A percentile compares a stretch with the other conserved stretches of the same genome.
Conservation (phyloP, 495 filamentous ascomycete species). For the Pseudotulostoma volvatum region DNA sequence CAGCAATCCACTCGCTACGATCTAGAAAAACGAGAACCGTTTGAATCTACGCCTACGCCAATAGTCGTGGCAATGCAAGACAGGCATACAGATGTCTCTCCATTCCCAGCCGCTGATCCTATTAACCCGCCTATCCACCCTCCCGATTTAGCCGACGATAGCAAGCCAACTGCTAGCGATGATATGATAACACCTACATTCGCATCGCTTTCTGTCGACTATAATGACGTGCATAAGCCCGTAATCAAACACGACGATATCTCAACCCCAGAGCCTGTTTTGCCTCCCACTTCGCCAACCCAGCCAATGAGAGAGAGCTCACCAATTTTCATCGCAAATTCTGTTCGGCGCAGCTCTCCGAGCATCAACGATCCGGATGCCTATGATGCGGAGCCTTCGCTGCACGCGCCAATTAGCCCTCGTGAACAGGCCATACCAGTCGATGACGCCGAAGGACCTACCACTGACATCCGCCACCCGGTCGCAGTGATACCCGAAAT, state of each 20-base stretch:
- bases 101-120: background rate
- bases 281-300: constrained; percentile 35
- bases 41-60: constrained; percentile 28
- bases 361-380: constrained; percentile 34
- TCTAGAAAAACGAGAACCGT: constrained; percentile 25
- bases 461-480: constrained; percentile 36
- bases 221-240: too few species aligned
- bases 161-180: constrained; percentile 39
- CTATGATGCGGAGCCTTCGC: constrained; percentile 34
- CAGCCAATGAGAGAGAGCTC: constrained; percentile 41
- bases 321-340: constrained; percentile 76
- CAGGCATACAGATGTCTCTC: constrained; percentile 43
- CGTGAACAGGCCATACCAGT: too few species aligned
- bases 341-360: constrained; percentile 50
- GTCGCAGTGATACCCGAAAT: constrained; percentile 22
- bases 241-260: constrained; percentile 26
- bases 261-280: background rate
- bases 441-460: constrained; percentile 46
- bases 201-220: background rate
- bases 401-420: constrained; percentile 38
- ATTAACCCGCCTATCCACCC: constrained; percentile 26
- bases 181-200: constrained; percentile 53
- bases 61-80: constrained; percentile 54
- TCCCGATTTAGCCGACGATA: constrained; percentile 43
- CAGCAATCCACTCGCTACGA: constrained; percentile 43